Base-by-base conservation (phyloP, 257 asterid genomes). In the Forsythia viridissima region DNA sequence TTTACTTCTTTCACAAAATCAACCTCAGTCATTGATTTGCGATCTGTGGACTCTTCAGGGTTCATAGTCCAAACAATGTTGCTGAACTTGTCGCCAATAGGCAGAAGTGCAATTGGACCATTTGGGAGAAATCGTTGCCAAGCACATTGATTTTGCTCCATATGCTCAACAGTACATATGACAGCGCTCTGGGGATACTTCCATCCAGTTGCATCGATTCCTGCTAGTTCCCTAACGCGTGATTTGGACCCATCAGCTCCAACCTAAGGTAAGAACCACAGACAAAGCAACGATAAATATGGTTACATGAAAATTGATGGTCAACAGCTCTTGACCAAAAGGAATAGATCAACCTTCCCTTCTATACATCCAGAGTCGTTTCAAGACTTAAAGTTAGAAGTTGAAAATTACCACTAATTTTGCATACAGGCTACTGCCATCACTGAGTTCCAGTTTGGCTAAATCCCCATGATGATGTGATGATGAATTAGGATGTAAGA, bases 201-300 rank as follows among this genome's bases (percentile, higher is more conserved):
- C 98, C 99, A 92, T 71, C 97, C 99, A 10, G 93, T 92, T 71
- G 99, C 88, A 78, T 77, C 84, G 75, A 96, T 96, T 85, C 94
- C 94, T n/a, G 98, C 88, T 51, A 93, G 80, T 78, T 96, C 97
- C 89, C 96, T 91, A 55, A 93, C 96, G 44, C 90, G 92, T 37
- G 99, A 96, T 84, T 91, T 96, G 76, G 96, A 93, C 57, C 99
- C 99, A 80, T 96, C 99, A 1, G 99, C 91, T 84, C 99, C 98
- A 55, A 96, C 98, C 99, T 93, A 87, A 41, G 71, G 76, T 66
- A 41, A 70, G 76, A 57, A 75, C 71, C 63, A 72, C 38, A 70
- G 37, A 74, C 48, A 73, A 74, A 59, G 44, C 51, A 77, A 21
- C 74, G 16, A 80, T 20, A 55, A 82, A 70, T 68, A 41, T 15